These are phyloP conservation scores for Helminthosporium solani DNA, from an alignment of 2,329 filamentous ascomycete species.

Conservation along the genomic window DNA sequence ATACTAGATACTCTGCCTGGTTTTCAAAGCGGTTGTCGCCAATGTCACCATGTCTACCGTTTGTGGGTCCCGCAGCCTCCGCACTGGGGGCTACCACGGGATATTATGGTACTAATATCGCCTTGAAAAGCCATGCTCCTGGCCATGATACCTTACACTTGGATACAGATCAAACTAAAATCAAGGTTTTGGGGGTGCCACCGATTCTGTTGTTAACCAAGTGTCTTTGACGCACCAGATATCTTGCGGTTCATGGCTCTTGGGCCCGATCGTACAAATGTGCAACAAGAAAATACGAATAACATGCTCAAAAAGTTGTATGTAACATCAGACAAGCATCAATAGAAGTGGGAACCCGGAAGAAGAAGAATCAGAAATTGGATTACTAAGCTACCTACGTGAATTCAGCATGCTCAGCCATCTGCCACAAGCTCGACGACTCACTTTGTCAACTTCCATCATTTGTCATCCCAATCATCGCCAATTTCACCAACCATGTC, in stretches of 20 bases:
- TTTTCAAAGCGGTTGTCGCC: too few relatives aligned
- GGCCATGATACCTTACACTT: too few relatives aligned
- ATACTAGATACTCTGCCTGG: too few relatives aligned
- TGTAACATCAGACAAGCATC: too few relatives aligned
- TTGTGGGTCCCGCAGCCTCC: slow-evolving; percentile 1
- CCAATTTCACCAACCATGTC: too few relatives aligned
- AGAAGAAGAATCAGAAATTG: slow-evolving; percentile 38
- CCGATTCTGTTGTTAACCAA: slow-evolving; percentile 7
- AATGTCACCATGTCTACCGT: slow-evolving; percentile 8
- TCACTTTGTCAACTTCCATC: too few relatives aligned
- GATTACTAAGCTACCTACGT: too few relatives aligned
- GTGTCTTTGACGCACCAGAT: slow-evolving; percentile 16
- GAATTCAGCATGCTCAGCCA: too few relatives aligned
- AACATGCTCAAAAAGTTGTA: slow-evolving; percentile 22
- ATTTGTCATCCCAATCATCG: too few relatives aligned
- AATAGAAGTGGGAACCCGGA: too few relatives aligned
- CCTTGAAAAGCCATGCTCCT: too few relatives aligned
- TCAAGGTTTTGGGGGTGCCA: slow-evolving; percentile 15
- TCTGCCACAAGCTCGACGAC: too few relatives aligned
- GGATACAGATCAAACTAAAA: slow-evolving; percentile 7
- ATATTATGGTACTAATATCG: neutral
- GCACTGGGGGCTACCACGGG: neutral
- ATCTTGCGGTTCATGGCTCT: slow-evolving; percentile 51
- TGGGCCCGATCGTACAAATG: slow-evolving; percentile 43
- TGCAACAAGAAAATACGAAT: slow-evolving; percentile 23